Conservation (phyloP, 139 green algal genomes). For the Volvox reticuliferus region DNA sequence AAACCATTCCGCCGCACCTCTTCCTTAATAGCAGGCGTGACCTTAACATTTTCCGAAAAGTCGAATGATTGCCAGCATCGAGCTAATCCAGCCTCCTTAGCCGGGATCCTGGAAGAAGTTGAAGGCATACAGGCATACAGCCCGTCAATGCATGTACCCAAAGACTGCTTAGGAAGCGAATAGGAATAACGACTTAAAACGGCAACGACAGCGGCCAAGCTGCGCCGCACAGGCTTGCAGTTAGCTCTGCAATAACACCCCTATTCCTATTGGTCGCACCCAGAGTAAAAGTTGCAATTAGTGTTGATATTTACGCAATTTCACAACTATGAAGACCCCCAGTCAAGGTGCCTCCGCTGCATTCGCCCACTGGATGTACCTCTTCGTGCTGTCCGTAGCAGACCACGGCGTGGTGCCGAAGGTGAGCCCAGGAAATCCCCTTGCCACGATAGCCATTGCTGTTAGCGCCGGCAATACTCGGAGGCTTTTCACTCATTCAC, state of each 20-base stretch:
- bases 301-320: too few relatives aligned
- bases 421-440: constrained; percentile 31
- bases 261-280: too few relatives aligned
- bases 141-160: neutral
- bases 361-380: neutral
- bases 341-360: too few relatives aligned
- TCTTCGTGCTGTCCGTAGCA: constrained; percentile 28
- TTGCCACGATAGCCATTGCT: constrained; percentile 40
- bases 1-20: constrained; percentile 18
- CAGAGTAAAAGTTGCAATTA: too few relatives aligned
- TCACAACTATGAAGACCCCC: too few relatives aligned
- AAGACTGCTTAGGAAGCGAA: too few relatives aligned
- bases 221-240: too few relatives aligned
- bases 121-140: neutral
- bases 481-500: constrained; percentile 45
- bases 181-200: too few relatives aligned
- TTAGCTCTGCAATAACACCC: too few relatives aligned
- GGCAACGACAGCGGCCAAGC: too few relatives aligned
- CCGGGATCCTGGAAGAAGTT: constrained; percentile 21
- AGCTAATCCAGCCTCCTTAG: constrained; percentile 21
- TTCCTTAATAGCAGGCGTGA: constrained; percentile 14
- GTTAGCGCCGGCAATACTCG: constrained; percentile 1
- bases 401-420: constrained; percentile 22
- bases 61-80: constrained; percentile 31
- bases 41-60: neutral